Evolutionary conservation across 257 asterid genomes (phyloP).

Genomic region (Solanum clarkiae): DNA sequence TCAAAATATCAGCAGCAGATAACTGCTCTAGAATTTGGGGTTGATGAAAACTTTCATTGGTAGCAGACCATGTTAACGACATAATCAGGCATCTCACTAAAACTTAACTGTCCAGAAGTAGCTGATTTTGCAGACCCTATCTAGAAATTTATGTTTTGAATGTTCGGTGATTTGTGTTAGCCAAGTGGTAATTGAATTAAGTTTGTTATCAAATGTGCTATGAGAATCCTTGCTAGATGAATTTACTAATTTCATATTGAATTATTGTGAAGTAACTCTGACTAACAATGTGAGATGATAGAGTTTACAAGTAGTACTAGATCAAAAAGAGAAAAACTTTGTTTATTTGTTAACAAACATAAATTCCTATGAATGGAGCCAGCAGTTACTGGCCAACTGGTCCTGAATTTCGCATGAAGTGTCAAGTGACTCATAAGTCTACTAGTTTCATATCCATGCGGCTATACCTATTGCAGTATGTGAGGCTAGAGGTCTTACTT

Average conservation of each 20-base stretch:
- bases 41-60: slow-evolving; percentile 85
- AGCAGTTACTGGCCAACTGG: not conserved
- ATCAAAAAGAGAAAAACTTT: not conserved
- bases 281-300: not conserved
- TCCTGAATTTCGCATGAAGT: slow-evolving; percentile 34
- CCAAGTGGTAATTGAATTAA: not conserved
- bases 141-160: not conserved
- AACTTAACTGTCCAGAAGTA: not conserved
- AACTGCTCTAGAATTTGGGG: slow-evolving; percentile 95
- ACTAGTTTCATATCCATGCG: slow-evolving; percentile 89
- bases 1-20: slow-evolving; percentile 93
- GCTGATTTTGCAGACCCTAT: not conserved
- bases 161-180: not conserved
- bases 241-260: not conserved
- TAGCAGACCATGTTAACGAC: slow-evolving; percentile 26
- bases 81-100: not conserved
- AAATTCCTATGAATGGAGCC: not conserved
- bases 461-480: slow-evolving; percentile 63
- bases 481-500: slow-evolving; percentile 59
- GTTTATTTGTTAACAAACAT: slow-evolving; percentile 29
- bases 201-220: not conserved
- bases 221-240: not conserved
- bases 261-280: not conserved
- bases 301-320: slow-evolving; percentile 1
- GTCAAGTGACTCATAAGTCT: slow-evolving; percentile 78